A percentile compares a stretch with the other conserved stretches of the same genome.
These are phyloP conservation scores for Dichotomopilus funicola DNA, from an alignment of 2,329 filamentous ascomycete genomes.

Conservation along the genomic window DNA sequence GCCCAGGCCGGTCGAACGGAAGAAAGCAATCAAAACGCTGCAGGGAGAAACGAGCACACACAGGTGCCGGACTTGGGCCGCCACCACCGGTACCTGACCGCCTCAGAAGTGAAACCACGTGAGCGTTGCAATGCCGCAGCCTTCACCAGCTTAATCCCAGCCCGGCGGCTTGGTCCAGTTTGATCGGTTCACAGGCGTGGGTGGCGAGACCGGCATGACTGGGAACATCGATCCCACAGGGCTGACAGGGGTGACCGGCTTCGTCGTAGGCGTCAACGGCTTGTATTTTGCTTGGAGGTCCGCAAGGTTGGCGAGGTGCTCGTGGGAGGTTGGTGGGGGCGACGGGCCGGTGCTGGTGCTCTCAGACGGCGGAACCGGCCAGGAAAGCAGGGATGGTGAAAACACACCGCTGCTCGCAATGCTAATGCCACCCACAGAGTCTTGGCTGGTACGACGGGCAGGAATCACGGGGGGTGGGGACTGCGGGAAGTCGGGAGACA, in stretches of 20 bases:
- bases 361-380: constrained; percentile 18
- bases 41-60: no score
- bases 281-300: constrained; percentile 7
- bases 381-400: constrained; percentile 19
- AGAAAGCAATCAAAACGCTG: no score
- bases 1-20: neutral
- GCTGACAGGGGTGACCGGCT: neutral
- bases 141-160: constrained; percentile 8
- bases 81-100: no score
- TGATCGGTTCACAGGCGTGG: constrained; percentile 11
- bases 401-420: constrained; percentile 23
- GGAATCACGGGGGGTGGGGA: constrained; percentile 15
- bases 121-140: no score
- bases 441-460: constrained; percentile 15
- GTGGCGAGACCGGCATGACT: neutral
- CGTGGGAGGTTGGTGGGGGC: constrained; percentile 12
- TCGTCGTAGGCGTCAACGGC: neutral
- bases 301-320: neutral
- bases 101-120: no score
- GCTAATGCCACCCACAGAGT: constrained; percentile 19
- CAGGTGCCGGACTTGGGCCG: no score
- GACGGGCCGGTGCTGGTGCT: constrained; percentile 5
- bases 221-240: neutral
- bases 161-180: constrained; percentile 16
- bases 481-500: constrained; percentile 14